A percentile compares a stretch with the other conserved stretches of the same genome.
Evolutionary conservation across 805 yeast genomes (phyloP).

Genomic region (Lachancea kluyveri): DNA sequence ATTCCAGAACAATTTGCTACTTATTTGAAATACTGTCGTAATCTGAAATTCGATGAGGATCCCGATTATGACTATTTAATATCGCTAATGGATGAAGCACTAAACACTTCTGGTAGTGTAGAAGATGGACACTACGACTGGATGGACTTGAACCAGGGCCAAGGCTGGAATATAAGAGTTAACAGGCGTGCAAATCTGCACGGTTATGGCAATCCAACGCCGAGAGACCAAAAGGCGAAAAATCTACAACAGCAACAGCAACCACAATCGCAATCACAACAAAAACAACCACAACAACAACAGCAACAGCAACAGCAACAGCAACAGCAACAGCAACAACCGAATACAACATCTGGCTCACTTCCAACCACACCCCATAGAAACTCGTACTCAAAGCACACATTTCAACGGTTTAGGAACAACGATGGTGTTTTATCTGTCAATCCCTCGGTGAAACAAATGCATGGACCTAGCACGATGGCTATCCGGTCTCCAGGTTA

Average conservation of each 20-base stretch:
- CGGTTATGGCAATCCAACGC: conserved; percentile 74
- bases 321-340: conserved; percentile 14
- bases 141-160: conserved; percentile 73
- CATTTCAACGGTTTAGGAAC: conserved; percentile 5
- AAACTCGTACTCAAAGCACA: conserved; percentile 13
- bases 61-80: conserved; percentile 71
- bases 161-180: conserved; percentile 73
- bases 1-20: conserved; percentile 72
- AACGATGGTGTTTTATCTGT: conserved; percentile 4
- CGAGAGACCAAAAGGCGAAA: conserved; percentile 31
- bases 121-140: conserved; percentile 73
- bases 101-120: conserved; percentile 49
- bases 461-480: conserved; percentile 5
- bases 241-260: no score
- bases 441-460: no score
- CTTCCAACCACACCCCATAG: conserved; percentile 10
- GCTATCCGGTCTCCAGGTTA: conserved; percentile 14
- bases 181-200: conserved; percentile 76
- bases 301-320: conserved; percentile 13
- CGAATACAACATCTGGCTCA: no score
- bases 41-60: conserved; percentile 68
- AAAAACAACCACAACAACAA: conserved; percentile 15
- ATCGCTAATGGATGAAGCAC: conserved; percentile 51
- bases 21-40: conserved; percentile 62
- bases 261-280: conserved; percentile 15